A percentile compares a stretch with the other conserved stretches of the same genome.
phyloP scores from a whole-genome alignment of 345 rosid species.

The Fremontodendron californicum region DNA sequence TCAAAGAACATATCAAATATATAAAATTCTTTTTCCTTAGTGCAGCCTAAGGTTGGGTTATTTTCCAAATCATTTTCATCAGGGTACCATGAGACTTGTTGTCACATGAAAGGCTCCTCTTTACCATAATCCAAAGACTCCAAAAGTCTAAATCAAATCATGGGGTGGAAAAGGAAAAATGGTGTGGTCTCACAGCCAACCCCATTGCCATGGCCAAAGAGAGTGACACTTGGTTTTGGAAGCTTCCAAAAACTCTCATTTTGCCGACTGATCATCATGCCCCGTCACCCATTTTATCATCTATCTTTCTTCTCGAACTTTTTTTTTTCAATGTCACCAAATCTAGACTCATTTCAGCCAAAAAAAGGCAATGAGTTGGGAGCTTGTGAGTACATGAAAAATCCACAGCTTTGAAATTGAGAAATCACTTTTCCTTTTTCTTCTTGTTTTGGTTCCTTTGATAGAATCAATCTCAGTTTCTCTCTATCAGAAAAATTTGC shows the following conservation, averaged over 20 bases:
- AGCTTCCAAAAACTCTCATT: background rate
- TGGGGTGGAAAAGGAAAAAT: conserved; percentile 1
- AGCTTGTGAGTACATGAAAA: background rate
- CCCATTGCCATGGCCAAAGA: background rate
- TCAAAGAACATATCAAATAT: background rate
- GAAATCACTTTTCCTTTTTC: too few species aligned
- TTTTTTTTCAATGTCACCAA: background rate
- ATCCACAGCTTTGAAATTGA: background rate
- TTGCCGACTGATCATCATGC: background rate
- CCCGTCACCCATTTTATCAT: conserved; percentile 23
- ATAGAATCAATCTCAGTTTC: background rate
- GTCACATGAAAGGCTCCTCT: background rate
- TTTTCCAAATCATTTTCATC: conserved; percentile 1
- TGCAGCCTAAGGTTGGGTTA: background rate
- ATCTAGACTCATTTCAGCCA: background rate
- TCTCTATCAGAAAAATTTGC: background rate
- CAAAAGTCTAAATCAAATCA: conserved; percentile 1
- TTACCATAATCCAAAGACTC: background rate
- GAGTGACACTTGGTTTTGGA: conserved; percentile 19
- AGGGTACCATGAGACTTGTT: background rate
- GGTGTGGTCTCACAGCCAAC: background rate
- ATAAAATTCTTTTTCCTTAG: background rate
- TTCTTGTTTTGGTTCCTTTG: background rate
- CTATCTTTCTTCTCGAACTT: background rate
- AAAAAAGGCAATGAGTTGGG: background rate